phyloP scores from a whole-genome alignment of 345 rosid genomes.

The Ceriops tagal region DNA sequence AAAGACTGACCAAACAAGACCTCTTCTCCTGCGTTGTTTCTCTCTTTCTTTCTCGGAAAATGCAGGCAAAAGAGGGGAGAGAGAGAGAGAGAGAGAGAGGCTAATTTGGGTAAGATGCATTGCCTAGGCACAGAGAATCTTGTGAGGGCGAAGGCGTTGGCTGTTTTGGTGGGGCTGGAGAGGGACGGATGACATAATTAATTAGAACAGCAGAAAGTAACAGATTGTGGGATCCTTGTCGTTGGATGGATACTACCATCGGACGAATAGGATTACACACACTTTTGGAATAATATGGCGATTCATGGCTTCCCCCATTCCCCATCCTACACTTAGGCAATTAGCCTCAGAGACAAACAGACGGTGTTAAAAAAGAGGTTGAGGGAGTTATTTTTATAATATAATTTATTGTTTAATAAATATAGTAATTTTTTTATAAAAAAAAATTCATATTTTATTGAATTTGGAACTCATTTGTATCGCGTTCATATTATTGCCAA shows the following conservation, averaged over 20 bases:
- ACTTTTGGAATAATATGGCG: not conserved
- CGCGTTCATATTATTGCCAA: too few species aligned
- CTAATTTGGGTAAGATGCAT: constrained; percentile 11
- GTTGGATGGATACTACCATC: not conserved
- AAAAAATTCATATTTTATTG: too few species aligned
- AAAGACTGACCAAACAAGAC: not conserved
- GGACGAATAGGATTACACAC: too few species aligned
- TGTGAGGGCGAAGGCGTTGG: not conserved
- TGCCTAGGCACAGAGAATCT: constrained; percentile 11
- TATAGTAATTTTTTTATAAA: too few species aligned
- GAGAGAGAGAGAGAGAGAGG: not conserved
- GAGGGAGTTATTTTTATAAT: too few species aligned
- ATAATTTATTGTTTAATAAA: too few species aligned
- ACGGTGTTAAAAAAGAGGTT: too few species aligned
- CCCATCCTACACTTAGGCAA: too few species aligned
- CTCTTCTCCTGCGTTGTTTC: not conserved
- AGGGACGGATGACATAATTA: not conserved
- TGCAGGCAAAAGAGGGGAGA: not conserved
- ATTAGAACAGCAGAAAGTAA: not conserved
- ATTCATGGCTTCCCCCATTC: too few species aligned
- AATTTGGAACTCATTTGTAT: too few species aligned
- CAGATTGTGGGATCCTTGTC: not conserved
- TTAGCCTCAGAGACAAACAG: too few species aligned
- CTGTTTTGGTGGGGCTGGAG: not conserved
- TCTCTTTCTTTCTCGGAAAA: not conserved